A percentile compares a stretch with the other conserved stretches of the same genome.
These are phyloP conservation scores for Pichia nanzhaoensis DNA, from an alignment of 805 yeast species.

Conservation along the genomic window DNA sequence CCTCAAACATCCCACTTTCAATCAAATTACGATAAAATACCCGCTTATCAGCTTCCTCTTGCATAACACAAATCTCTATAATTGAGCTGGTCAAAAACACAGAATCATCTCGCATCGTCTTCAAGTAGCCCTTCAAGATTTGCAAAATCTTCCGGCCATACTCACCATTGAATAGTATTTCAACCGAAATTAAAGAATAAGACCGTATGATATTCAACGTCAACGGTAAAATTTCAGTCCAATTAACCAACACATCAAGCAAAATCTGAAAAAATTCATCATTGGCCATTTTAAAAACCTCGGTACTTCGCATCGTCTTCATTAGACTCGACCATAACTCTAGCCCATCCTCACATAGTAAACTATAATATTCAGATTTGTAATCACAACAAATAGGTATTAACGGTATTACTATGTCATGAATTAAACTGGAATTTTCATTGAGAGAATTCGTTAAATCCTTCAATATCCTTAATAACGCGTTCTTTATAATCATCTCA, in stretches of 20 bases:
- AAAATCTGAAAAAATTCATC: constrained; percentile 40
- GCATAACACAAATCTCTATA: constrained; percentile 44
- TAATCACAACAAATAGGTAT: constrained; percentile 57
- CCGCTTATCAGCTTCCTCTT: constrained; percentile 19
- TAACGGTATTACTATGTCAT: constrained; percentile 59
- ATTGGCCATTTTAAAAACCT: constrained; percentile 32
- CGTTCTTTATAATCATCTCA: constrained; percentile 43
- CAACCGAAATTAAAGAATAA: constrained; percentile 46
- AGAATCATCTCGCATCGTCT: constrained; percentile 66
- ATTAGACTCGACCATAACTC: constrained; percentile 74
- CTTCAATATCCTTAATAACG: constrained; percentile 49
- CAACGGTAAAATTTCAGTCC: constrained; percentile 69
- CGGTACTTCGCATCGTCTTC: constrained; percentile 47
- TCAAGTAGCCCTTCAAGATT: constrained; percentile 46
- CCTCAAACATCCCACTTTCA: constrained; percentile 40
- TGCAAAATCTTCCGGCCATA: constrained; percentile 38
- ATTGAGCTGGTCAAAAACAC: constrained; percentile 47
- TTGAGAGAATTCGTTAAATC: constrained; percentile 52
- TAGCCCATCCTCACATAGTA: constrained; percentile 78
- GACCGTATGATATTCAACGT: constrained; percentile 57
- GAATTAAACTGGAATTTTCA: constrained; percentile 39
- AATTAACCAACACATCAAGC: constrained; percentile 52
- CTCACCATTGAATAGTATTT: constrained; percentile 34
- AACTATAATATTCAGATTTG: constrained; percentile 43
- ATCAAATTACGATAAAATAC: constrained; percentile 25